Evolutionary conservation across 345 rosid genomes (phyloP).

Genomic region (Trapa incisa): DNA sequence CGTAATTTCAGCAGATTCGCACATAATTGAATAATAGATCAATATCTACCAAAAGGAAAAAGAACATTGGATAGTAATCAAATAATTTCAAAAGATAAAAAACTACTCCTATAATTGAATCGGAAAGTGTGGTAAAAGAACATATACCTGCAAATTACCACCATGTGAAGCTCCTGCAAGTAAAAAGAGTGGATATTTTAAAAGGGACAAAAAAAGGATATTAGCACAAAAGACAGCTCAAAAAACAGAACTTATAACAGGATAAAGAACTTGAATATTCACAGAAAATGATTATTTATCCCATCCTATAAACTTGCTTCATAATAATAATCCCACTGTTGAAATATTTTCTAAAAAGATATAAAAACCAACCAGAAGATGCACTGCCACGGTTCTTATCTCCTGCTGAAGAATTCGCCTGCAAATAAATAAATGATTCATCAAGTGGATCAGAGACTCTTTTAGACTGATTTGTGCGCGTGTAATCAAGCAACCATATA

Average conservation of each 20-base stretch:
- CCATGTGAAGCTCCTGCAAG: neutral
- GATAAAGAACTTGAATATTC: no score
- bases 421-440: slow-evolving; percentile 8
- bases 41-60: no score
- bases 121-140: neutral
- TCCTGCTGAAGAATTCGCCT: slow-evolving; percentile 17
- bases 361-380: slow-evolving; percentile 44
- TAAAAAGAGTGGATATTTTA: neutral
- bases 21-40: neutral
- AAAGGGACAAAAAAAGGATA: neutral
- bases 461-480: no score
- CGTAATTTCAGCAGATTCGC: no score
- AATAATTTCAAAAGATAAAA: neutral
- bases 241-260: neutral
- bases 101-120: neutral
- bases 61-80: neutral
- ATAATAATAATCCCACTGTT: neutral
- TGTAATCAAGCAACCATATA: neutral
- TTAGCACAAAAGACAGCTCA: no score
- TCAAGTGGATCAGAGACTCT: neutral
- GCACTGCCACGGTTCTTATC: slow-evolving; percentile 34
- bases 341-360: neutral
- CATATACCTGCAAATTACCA: neutral
- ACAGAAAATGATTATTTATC: no score
- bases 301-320: neutral